Conservation (phyloP, 768 basidiomycete genomes). For the Clitopilus hobsonii region DNA sequence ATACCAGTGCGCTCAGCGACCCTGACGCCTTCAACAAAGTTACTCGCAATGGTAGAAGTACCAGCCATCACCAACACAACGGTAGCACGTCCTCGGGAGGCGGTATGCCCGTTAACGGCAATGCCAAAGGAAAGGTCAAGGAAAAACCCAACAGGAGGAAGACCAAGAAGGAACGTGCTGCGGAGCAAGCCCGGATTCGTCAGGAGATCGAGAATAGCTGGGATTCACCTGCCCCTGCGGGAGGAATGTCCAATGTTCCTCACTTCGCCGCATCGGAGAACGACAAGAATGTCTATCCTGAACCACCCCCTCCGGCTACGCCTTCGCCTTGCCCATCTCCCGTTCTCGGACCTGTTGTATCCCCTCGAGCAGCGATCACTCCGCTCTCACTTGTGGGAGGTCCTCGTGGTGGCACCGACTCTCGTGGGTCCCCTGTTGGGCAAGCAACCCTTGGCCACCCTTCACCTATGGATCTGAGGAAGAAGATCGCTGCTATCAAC, state of each 20-base stretch:
- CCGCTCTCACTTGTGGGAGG: neutral
- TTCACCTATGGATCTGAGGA: neutral
- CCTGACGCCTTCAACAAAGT: constrained; percentile 49
- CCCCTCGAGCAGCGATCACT: neutral
- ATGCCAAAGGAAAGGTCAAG: constrained; percentile 3
- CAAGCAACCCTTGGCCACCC: neutral
- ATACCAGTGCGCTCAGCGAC: constrained; percentile 70
- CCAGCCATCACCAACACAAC: constrained; percentile 7
- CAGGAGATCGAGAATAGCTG: constrained; percentile 58
- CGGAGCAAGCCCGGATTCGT: constrained; percentile 33
- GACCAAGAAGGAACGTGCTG: constrained; percentile 32
- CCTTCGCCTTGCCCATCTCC: constrained; percentile 11
- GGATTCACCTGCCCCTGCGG: constrained; percentile 43
- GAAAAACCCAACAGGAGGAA: constrained; percentile 26
- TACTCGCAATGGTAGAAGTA: constrained; percentile 21
- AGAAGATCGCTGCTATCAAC: constrained; percentile 17
- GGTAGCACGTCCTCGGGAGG: neutral
- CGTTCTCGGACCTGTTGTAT: neutral
- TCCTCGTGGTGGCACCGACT: neutral
- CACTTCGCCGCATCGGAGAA: constrained; percentile 10
- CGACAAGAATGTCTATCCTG: constrained; percentile 17
- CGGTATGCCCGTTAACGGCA: constrained; percentile 1
- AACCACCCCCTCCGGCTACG: constrained; percentile 11
- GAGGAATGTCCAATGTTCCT: too few relatives aligned
- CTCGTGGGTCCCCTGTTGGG: neutral